Conservation (phyloP, 2,329 filamentous ascomycete genomes). For the Trichoderma endophyticum region DNA sequence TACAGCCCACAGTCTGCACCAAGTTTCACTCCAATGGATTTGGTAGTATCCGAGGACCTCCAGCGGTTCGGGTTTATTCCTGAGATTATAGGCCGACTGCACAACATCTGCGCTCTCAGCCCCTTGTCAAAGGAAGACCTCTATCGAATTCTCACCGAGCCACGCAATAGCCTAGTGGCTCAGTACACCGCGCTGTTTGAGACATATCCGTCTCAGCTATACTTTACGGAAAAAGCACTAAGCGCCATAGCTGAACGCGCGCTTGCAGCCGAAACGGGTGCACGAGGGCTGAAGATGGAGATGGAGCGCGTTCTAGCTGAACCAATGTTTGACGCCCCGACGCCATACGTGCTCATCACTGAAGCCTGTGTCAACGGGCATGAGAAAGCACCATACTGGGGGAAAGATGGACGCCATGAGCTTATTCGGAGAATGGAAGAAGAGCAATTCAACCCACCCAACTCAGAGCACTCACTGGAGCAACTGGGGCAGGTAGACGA, state of each 20-base stretch:
- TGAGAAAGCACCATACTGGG: conserved; percentile 61
- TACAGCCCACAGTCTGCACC: conserved; percentile 39
- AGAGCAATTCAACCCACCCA: conserved; percentile 46
- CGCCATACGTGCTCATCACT: conserved; percentile 71
- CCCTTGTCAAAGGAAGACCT: conserved; percentile 67
- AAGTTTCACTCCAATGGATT: conserved; percentile 60
- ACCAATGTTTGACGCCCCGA: conserved; percentile 78
- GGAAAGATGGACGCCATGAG: conserved; percentile 67
- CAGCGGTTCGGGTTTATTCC: conserved; percentile 90
- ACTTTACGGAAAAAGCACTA: conserved; percentile 80
- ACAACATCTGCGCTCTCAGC: conserved; percentile 82
- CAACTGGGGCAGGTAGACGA: conserved; percentile 45
- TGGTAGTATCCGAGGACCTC: conserved; percentile 71
- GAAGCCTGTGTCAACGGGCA: conserved; percentile 63
- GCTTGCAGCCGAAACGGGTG: conserved; percentile 64
- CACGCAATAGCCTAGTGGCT: conserved; percentile 78
- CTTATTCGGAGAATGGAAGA: conserved; percentile 65
- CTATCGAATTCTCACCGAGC: conserved; percentile 86
- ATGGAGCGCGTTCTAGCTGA: conserved; percentile 76
- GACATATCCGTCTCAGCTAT: conserved; percentile 72
- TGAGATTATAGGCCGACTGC: conserved; percentile 91
- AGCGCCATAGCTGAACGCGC: conserved; percentile 72
- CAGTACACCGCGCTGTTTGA: conserved; percentile 89
- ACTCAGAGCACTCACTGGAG: conserved; percentile 36
- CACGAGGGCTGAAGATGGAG: conserved; percentile 73